These are phyloP conservation scores for Cladosporium sp. DNA, from an alignment of 2,329 filamentous ascomycete species.

Conservation along the genomic window DNA sequence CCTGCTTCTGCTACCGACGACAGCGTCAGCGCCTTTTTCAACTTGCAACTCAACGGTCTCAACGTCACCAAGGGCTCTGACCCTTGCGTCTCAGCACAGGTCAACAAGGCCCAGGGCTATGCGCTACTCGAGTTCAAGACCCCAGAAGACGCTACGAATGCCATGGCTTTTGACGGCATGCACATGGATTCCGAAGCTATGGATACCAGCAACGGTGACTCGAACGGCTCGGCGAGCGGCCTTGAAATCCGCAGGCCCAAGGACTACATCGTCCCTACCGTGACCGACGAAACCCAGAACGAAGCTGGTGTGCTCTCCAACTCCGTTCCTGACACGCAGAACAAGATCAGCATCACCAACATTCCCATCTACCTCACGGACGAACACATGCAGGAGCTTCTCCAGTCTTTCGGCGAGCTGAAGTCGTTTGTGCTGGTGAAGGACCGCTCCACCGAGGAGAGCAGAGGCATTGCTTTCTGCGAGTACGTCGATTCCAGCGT, in stretches of 20 bases:
- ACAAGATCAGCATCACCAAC: slow-evolving; percentile 91
- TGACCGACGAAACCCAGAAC: slow-evolving; percentile 65
- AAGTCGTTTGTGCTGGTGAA: slow-evolving; percentile 90
- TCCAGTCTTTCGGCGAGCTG: slow-evolving; percentile 85
- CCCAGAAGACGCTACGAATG: slow-evolving; percentile 81
- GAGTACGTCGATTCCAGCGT: slow-evolving; percentile 74
- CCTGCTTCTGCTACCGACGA: slow-evolving; percentile 70
- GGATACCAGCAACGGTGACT: slow-evolving; percentile 42
- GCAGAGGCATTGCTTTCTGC: slow-evolving; percentile 88
- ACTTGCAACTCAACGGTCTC: slow-evolving; percentile 90
- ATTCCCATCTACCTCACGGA: slow-evolving; percentile 83
- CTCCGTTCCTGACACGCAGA: slow-evolving; percentile 81
- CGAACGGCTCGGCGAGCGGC: slow-evolving; percentile 50
- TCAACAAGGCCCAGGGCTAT: slow-evolving; percentile 72
- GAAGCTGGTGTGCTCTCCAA: slow-evolving; percentile 72
- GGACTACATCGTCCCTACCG: slow-evolving; percentile 89
- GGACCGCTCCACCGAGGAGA: slow-evolving; percentile 73
- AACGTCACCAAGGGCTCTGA: slow-evolving; percentile 82
- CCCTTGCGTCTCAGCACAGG: slow-evolving; percentile 75
- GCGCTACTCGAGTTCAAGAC: slow-evolving; percentile 88
- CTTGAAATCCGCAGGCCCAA: slow-evolving; percentile 81
- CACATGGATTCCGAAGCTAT: slow-evolving; percentile 66
- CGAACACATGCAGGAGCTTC: slow-evolving; percentile 83
- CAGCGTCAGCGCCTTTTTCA: slow-evolving; percentile 76
- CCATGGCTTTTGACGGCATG: slow-evolving; percentile 82